Conservation (phyloP, 345 rosid species). For the Eucalyptus microcorys region DNA sequence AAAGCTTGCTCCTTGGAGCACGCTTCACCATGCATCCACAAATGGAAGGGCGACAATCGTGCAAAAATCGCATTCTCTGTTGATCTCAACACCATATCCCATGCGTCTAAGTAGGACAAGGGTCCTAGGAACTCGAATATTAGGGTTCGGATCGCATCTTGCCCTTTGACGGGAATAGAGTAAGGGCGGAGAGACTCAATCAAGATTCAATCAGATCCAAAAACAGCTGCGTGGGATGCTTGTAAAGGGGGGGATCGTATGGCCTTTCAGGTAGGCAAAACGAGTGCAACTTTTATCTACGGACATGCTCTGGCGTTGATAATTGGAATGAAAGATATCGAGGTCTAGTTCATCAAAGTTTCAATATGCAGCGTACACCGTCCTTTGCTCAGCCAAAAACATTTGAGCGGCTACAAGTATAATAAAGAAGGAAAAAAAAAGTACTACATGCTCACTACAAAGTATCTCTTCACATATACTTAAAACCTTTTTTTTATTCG, state of each 20-base stretch:
- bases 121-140: neutral
- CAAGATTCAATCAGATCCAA: neutral
- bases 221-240: neutral
- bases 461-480: neutral
- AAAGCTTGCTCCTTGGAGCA: rapidly evolving
- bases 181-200: neutral
- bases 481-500: neutral
- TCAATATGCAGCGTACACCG: neutral
- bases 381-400: neutral
- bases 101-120: neutral
- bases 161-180: neutral
- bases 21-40: neutral
- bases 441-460: neutral
- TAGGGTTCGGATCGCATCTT: neutral
- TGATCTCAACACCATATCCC: neutral
- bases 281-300: neutral
- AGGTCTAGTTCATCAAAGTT: neutral
- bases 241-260: neutral
- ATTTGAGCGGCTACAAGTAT: neutral
- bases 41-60: neutral
- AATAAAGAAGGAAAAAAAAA: neutral
- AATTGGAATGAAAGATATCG: neutral
- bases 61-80: neutral
- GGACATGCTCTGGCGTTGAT: neutral
- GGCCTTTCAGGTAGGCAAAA: neutral